phyloP scores from a whole-genome alignment of 345 rosid genomes.

The Zanthoxylum bungeanum region DNA sequence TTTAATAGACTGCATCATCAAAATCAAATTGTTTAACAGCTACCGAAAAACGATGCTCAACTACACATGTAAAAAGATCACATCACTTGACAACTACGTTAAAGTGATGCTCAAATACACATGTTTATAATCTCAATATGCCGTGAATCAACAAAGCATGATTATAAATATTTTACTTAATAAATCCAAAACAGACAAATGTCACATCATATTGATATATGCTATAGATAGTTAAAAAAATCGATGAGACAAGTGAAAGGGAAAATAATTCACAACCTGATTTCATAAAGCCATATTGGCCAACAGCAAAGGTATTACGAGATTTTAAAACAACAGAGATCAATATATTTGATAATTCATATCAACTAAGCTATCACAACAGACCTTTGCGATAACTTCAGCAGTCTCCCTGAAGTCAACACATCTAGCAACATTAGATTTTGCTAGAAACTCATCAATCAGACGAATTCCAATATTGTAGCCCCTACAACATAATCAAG shows the following conservation, averaged over 20 bases:
- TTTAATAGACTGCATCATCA: neutral
- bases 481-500: conserved; percentile 54
- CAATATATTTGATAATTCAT: neutral
- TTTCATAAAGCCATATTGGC: neutral
- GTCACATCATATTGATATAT: neutral
- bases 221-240: neutral
- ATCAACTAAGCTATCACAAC: neutral
- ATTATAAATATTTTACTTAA: neutral
- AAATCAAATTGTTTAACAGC: neutral
- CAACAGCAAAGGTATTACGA: neutral
- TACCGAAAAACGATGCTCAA: neutral
- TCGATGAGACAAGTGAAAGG: neutral
- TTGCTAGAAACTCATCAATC: conserved; percentile 89
- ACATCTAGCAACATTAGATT: conserved; percentile 83
- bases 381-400: conserved; percentile 85
- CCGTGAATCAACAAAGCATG: neutral
- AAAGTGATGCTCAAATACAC: neutral
- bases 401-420: conserved; percentile 92
- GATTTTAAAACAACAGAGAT: neutral
- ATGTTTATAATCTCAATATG: neutral
- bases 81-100: neutral
- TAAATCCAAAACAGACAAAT: neutral
- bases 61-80: neutral
- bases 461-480: conserved; percentile 81
- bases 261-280: neutral